These are phyloP conservation scores for Eucalyptus guilfoylei DNA, from an alignment of 345 rosid species.

Conservation along the genomic window DNA sequence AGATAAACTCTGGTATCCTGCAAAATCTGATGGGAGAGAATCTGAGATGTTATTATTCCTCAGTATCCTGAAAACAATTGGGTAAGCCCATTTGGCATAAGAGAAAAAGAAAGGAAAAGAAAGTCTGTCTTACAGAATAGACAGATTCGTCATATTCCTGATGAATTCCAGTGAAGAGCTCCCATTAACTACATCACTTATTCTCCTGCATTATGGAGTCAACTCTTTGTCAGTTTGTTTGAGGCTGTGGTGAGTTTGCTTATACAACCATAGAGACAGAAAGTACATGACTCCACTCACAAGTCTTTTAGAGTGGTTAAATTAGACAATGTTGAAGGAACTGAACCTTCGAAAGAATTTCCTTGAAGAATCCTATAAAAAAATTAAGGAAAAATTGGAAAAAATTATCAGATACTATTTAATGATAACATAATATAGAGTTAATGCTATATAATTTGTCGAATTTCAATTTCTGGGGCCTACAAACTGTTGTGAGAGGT, in stretches of 20 bases:
- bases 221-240: not conserved
- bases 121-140: constrained; percentile 18
- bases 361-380: constrained; percentile 3
- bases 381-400: not conserved
- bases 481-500: not conserved
- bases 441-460: not conserved
- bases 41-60: constrained; percentile 26
- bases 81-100: not conserved
- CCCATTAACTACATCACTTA: constrained; percentile 11
- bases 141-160: constrained; percentile 11
- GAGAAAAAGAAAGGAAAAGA: not conserved
- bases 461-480: not conserved
- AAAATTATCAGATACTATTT: not conserved
- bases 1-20: not conserved
- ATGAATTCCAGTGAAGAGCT: constrained; percentile 33
- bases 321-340: constrained; percentile 26
- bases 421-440: not conserved
- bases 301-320: constrained; percentile 3
- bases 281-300: constrained; percentile 9
- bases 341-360: constrained; percentile 25
- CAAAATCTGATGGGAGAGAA: constrained; percentile 23
- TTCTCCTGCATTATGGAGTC: constrained; percentile 10
- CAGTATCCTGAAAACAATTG: constrained; percentile 5
- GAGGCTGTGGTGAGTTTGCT: not conserved
- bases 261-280: not conserved